These are phyloP conservation scores for Hyaloperonospora arabidopsidis DNA, from an alignment of 352 stramenopile genomes.

Conservation along the genomic window DNA sequence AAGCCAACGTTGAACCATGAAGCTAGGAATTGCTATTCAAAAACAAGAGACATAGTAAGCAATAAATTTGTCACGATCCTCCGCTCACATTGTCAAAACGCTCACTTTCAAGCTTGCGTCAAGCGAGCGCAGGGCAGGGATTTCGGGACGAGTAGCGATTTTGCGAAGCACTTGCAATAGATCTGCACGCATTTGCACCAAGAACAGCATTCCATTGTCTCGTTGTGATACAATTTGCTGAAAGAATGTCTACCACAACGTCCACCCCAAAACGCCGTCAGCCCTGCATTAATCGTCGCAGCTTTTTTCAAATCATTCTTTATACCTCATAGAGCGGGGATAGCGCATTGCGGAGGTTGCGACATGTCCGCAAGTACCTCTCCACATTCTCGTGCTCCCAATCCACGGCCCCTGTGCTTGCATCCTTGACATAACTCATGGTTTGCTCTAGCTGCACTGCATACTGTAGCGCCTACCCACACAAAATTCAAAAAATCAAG, in stretches of 20 bases:
- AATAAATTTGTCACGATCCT: not conserved
- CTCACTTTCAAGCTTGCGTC: constrained; percentile 65
- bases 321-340: constrained; percentile 57
- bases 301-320: not conserved
- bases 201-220: constrained; percentile 76
- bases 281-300: not conserved
- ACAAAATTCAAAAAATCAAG: not conserved
- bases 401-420: constrained; percentile 28
- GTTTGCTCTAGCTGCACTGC: constrained; percentile 51
- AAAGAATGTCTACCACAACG: constrained; percentile 55
- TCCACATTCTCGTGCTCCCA: constrained; percentile 71
- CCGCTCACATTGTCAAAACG: not conserved
- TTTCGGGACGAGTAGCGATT: constrained; percentile 33
- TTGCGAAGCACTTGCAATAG: constrained; percentile 60
- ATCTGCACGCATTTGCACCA: constrained; percentile 70
- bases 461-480: constrained; percentile 32
- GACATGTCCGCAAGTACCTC: constrained; percentile 65
- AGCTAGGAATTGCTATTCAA: constrained; percentile 74
- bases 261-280: not conserved
- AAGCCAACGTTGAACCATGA: constrained; percentile 91
- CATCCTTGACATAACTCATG: constrained; percentile 37
- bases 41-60: not conserved
- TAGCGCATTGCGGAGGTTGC: constrained; percentile 47
- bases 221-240: constrained; percentile 76
- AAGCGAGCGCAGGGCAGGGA: constrained; percentile 53